These are phyloP conservation scores for Xylaria grammica DNA, from an alignment of 495 filamentous ascomycete species.

Conservation along the genomic window DNA sequence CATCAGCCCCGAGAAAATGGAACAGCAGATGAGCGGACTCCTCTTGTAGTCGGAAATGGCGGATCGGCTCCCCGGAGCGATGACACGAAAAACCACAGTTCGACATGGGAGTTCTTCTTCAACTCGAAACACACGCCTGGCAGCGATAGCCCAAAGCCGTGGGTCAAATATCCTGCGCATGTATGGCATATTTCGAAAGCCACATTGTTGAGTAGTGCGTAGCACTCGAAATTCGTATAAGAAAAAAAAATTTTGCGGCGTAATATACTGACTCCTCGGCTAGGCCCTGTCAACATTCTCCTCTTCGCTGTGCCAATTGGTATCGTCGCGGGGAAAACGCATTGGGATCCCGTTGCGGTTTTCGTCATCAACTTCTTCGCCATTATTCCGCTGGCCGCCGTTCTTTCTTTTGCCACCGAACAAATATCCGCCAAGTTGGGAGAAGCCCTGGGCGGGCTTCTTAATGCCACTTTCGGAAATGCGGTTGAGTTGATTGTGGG, in stretches of 20 bases:
- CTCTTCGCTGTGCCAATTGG: conserved; percentile 90
- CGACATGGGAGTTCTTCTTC: conserved; percentile 48
- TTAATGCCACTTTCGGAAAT: conserved; percentile 98
- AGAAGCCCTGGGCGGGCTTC: conserved; percentile 86
- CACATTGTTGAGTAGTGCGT: conserved; percentile 60
- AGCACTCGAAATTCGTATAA: neutral
- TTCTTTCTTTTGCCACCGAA: conserved; percentile 95
- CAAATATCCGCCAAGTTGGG: conserved; percentile 84
- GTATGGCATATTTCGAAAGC: conserved; percentile 56
- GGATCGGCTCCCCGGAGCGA: conserved; percentile 16
- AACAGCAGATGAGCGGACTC: conserved; percentile 38
- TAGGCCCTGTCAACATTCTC: conserved; percentile 82
- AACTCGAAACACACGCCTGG: conserved; percentile 52
- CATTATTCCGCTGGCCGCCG: conserved; percentile 89
- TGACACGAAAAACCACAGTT: conserved; percentile 20
- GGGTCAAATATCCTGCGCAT: conserved; percentile 63
- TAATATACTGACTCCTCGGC: conserved; percentile 6
- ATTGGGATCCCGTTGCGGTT: conserved; percentile 75
- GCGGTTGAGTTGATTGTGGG: conserved; percentile 97
- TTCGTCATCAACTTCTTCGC: conserved; percentile 95
- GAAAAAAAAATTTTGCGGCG: neutral
- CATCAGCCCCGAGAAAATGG: conserved; percentile 27
- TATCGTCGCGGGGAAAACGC: conserved; percentile 74
- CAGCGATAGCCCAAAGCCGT: conserved; percentile 51
- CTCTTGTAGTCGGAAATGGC: conserved; percentile 31